Evolutionary conservation across 179 eudicot species (phyloP), one percentile per base, ranked within the genome.

Genomic region (Gypsophila paniculata): DNA sequence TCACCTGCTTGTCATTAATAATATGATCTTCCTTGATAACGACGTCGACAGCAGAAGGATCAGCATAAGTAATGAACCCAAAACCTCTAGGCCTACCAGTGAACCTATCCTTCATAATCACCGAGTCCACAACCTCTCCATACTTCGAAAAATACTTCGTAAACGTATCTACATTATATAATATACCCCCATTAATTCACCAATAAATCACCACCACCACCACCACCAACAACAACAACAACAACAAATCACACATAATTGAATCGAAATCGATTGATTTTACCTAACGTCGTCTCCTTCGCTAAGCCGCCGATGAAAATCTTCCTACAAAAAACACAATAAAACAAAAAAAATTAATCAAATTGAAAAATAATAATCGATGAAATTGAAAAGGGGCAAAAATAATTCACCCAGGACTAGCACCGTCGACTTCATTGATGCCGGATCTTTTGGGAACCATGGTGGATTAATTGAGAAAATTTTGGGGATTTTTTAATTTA

Each of bases 31-130:
- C 91, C 51, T 78, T 84, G 13, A 91, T 91, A 57, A 91, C 90
- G 25, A 81, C 83, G 65, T 91, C 97, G 11, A 91, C 96, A 26
- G 86, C 93, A 63, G 86, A 71, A 4, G 97, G 96, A 70, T 91
- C 97, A 6, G 86, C 86, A 72, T 88, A 91, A 9, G 97, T 91
- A 26, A 91, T 88, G 69, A 91, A 91, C 73, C 97, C 97, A 68
- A 91, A 89, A 5, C 97, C 97, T 73, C 97, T 82, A 0, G 97
- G 97, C 14, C 88, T 79, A 72, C 94, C 91, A 0, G 93, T 86
- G 22, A 74, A 75, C 18, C 93, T 79, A 69, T 90, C 97, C 59
- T 91, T 91, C 96, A 91, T 90, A 8, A 91, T 86, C 59, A 91
- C 97, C 7, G 93, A 85, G 70, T 91, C 96, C 0, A 85, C 80